Conservation (phyloP, 192 early-diverging fungal species). For the Gigaspora rosea region DNA sequence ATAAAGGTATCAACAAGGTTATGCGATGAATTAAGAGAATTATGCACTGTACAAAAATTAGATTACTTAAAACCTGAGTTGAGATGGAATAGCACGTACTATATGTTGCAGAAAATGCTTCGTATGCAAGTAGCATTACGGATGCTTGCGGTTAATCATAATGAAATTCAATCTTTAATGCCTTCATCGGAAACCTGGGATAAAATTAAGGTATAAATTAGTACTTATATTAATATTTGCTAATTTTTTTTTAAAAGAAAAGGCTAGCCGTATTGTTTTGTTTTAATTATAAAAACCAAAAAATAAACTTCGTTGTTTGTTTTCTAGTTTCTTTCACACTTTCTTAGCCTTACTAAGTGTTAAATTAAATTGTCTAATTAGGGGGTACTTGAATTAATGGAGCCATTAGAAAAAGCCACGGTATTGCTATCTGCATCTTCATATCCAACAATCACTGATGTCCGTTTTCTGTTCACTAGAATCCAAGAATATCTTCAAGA, state of each 20-base stretch:
- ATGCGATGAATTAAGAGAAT: background rate
- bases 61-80: background rate
- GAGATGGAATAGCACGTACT: background rate
- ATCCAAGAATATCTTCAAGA: background rate
- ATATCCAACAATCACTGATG: background rate
- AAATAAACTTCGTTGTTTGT: too few relatives aligned
- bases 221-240: too few relatives aligned
- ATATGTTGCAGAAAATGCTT: background rate
- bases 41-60: background rate
- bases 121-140: background rate
- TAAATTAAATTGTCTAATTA: background rate
- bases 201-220: background rate
- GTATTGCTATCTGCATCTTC: background rate
- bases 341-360: too few relatives aligned
- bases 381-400: background rate
- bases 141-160: background rate
- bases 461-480: background rate
- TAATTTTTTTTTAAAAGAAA: too few relatives aligned
- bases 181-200: too few relatives aligned
- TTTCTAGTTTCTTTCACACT: too few relatives aligned
- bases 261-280: too few relatives aligned
- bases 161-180: background rate
- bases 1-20: background rate
- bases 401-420: background rate
- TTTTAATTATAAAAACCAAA: too few relatives aligned